Conservation (phyloP, 2,329 filamentous ascomycete species). For the Colletotrichum euphorbiae region DNA sequence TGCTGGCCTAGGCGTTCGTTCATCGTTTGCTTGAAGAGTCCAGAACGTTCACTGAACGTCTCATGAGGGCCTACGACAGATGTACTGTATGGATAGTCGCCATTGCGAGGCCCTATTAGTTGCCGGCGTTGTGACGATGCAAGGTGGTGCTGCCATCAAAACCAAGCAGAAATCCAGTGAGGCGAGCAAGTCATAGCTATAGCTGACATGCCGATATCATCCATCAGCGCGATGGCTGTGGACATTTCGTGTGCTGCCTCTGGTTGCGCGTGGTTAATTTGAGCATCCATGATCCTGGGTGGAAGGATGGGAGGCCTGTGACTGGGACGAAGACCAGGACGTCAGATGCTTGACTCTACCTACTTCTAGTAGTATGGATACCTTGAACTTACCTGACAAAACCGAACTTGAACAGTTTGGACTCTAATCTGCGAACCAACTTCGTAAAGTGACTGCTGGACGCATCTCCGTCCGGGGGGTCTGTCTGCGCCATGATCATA, state of each 20-base stretch:
- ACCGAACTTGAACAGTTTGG: neutral
- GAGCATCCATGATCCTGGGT: slow-evolving; percentile 7
- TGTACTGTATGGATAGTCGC: slow-evolving; percentile 18
- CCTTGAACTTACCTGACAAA: neutral
- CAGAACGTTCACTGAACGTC: slow-evolving; percentile 23
- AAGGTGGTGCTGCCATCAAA: neutral
- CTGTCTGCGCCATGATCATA: neutral
- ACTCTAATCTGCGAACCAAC: slow-evolving; percentile 15
- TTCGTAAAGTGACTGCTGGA: slow-evolving; percentile 9
- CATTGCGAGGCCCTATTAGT: neutral
- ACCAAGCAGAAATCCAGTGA: neutral
- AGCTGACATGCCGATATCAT: neutral
- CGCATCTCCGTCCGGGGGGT: neutral
- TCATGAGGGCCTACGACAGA: slow-evolving; percentile 4
- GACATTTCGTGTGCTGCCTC: neutral
- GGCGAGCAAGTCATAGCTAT: neutral
- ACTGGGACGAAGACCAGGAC: neutral
- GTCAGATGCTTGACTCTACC: neutral
- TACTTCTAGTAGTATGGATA: too few species aligned
- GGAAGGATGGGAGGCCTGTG: neutral
- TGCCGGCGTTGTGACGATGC: neutral
- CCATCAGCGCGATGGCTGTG: slow-evolving; percentile 2
- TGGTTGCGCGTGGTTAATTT: neutral
- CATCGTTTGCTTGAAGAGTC: slow-evolving; percentile 26
- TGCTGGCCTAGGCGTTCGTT: slow-evolving; percentile 23